Evolutionary conservation across 192 early-diverging fungal genomes (phyloP).

Genomic region (Rhizophagus sp.): DNA sequence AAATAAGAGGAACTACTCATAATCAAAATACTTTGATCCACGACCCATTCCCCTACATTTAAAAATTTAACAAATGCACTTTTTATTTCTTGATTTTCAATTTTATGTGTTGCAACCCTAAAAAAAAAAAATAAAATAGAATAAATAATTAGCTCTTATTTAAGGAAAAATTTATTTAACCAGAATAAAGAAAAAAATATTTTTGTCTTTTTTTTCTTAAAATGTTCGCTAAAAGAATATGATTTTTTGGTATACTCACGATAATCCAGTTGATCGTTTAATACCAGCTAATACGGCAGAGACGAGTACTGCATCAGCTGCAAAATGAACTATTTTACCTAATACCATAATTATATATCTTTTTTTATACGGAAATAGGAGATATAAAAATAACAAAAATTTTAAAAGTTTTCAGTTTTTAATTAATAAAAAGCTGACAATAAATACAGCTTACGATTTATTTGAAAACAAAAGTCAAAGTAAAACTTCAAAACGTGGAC

Average conservation of each 20-base stretch:
- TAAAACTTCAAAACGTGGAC: too few relatives aligned
- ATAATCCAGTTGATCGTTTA: conserved; percentile 53
- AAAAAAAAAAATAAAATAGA: background rate
- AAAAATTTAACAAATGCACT: conserved; percentile 54
- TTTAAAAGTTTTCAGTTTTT: too few relatives aligned
- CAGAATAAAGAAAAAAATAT: conserved; percentile 3
- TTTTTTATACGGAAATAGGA: background rate
- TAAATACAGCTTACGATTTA: too few relatives aligned
- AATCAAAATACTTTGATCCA: conserved; percentile 49
- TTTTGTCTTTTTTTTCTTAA: too few relatives aligned
- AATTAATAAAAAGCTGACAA: too few relatives aligned
- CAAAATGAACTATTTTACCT: conserved; percentile 51
- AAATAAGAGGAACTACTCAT: conserved; percentile 52
- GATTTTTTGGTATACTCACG: conserved; percentile 28
- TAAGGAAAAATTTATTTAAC: too few relatives aligned
- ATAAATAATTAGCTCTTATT: too few relatives aligned
- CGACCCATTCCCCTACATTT: conserved; percentile 53
- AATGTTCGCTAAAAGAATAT: background rate
- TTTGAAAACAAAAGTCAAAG: too few relatives aligned
- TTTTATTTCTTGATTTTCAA: conserved; percentile 53
- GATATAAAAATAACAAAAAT: background rate
- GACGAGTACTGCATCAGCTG: conserved; percentile 58
- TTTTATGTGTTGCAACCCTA: conserved; percentile 49
- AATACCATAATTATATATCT: conserved; percentile 32
- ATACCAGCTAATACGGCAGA: conserved; percentile 60